A percentile compares a stretch with the other conserved stretches of the same genome.
phyloP scores from a whole-genome alignment of 345 rosid genomes.

The Citrus hindsii region DNA sequence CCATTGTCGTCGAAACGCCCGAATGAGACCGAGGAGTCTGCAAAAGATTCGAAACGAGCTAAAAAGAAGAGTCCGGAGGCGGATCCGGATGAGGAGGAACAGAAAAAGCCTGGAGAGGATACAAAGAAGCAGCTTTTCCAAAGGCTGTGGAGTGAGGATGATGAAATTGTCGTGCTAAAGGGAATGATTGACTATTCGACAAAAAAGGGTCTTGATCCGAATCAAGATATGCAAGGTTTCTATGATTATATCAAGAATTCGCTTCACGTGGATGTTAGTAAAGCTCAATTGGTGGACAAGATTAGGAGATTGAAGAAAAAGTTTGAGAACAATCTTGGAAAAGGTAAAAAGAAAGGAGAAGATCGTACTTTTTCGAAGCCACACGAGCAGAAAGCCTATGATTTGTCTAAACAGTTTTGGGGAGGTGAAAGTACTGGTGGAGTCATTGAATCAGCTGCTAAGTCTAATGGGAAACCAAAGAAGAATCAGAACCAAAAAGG shows the following conservation, averaged over 20 bases:
- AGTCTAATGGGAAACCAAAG: slow-evolving; percentile 21
- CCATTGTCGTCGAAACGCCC: slow-evolving; percentile 22
- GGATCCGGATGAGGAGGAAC: slow-evolving; percentile 12
- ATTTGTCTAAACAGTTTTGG: slow-evolving; percentile 42
- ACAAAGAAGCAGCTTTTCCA: slow-evolving; percentile 40
- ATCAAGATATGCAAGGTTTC: slow-evolving; percentile 33
- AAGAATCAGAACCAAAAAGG: slow-evolving; percentile 15
- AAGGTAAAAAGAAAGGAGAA: slow-evolving; percentile 22
- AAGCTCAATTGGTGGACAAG: slow-evolving; percentile 39
- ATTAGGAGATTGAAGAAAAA: slow-evolving; percentile 40
- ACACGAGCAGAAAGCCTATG: slow-evolving; percentile 29
- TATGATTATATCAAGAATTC: slow-evolving; percentile 37
- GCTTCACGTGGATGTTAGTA: slow-evolving; percentile 33
- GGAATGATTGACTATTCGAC: slow-evolving; percentile 36
- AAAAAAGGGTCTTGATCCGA: slow-evolving; percentile 32
- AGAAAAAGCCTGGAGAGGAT: slow-evolving; percentile 37
- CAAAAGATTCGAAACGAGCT: slow-evolving; percentile 19
- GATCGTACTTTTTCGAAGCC: slow-evolving; percentile 20
- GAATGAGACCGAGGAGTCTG: slow-evolving; percentile 1
- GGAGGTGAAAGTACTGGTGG: slow-evolving; percentile 18
- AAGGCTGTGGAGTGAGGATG: slow-evolving; percentile 45
- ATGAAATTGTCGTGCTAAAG: slow-evolving; percentile 43
- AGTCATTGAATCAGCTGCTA: slow-evolving; percentile 13
- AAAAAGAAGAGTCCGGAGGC: slow-evolving; percentile 22
- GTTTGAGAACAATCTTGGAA: slow-evolving; percentile 19